Conservation (phyloP, 176 grass and related monocot species). For the Oryza punctata region DNA sequence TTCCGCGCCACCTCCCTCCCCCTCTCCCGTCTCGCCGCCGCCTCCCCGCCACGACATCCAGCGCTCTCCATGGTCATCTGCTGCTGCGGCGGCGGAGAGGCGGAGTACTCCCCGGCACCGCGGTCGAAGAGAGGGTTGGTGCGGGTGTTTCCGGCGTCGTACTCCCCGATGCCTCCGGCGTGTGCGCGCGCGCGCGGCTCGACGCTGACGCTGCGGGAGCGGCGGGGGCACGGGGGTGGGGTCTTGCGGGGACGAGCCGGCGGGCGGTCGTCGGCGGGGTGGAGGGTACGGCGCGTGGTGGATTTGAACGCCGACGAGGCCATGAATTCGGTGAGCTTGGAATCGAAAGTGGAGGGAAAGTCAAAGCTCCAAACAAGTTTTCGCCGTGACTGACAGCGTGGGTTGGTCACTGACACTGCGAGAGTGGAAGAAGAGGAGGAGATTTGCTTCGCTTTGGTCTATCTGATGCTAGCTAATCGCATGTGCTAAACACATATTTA, state of each 20-base stretch:
- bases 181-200: conserved; percentile 12
- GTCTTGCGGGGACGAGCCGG: not conserved
- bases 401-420: not conserved
- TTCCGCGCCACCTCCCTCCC: conserved; percentile 34
- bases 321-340: not conserved
- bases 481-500: no score
- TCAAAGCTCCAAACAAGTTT: not conserved
- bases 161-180: not conserved
- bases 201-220: conserved; percentile 46
- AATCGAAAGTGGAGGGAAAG: not conserved
- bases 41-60: not conserved
- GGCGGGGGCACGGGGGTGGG: conserved; percentile 30
- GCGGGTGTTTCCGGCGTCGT: conserved; percentile 33
- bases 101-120: not conserved
- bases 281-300: conserved; percentile 35
- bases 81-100: not conserved
- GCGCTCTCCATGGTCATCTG: not conserved
- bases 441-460: conserved; percentile 48
- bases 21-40: not conserved
- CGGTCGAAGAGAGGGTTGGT: conserved; percentile 57
- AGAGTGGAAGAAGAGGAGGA: no score
- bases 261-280: conserved; percentile 1
- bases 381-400: not conserved
- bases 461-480: not conserved
- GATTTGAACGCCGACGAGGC: conserved; percentile 49